A percentile compares a stretch with the other conserved stretches of the same genome.
phyloP scores from a whole-genome alignment of 208 protist genomes.

The Leishmania turanica region DNA sequence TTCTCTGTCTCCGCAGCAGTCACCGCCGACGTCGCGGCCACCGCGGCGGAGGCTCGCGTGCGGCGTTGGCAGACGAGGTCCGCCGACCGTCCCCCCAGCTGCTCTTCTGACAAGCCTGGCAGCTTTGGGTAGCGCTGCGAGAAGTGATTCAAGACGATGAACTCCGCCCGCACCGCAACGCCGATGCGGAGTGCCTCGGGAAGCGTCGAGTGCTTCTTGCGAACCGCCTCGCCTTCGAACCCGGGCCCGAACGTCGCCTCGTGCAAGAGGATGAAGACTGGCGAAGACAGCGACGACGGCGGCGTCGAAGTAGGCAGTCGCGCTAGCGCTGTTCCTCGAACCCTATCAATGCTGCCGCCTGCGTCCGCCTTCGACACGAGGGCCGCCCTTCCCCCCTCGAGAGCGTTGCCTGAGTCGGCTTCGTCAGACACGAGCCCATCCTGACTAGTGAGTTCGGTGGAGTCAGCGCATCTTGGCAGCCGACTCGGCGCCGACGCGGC shows the following conservation, averaged over 20 bases:
- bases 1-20: background rate
- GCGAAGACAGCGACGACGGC: background rate
- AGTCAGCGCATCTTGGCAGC: background rate
- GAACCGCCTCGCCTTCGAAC: slow-evolving; percentile 76
- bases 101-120: slow-evolving; percentile 57
- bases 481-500: slow-evolving; percentile 3
- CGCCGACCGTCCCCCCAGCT: slow-evolving; percentile 39
- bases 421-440: background rate
- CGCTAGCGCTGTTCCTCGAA: background rate
- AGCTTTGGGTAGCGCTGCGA: slow-evolving; percentile 92
- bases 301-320: background rate
- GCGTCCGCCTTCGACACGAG: background rate
- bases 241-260: slow-evolving; percentile 94
- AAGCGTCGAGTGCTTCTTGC: slow-evolving; percentile 90
- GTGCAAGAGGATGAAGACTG: slow-evolving; percentile 87
- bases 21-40: background rate
- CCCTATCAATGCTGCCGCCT: background rate
- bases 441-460: background rate
- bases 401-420: background rate
- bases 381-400: background rate
- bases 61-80: slow-evolving; percentile 21
- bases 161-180: slow-evolving; percentile 36
- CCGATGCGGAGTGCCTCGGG: slow-evolving; percentile 81
- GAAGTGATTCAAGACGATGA: slow-evolving; percentile 91
- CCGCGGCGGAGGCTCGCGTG: background rate